Evolutionary conservation across 2,329 filamentous ascomycete genomes (phyloP), one percentile per base, ranked within the genome.

Genomic region (Fusarium cicatricum): DNA sequence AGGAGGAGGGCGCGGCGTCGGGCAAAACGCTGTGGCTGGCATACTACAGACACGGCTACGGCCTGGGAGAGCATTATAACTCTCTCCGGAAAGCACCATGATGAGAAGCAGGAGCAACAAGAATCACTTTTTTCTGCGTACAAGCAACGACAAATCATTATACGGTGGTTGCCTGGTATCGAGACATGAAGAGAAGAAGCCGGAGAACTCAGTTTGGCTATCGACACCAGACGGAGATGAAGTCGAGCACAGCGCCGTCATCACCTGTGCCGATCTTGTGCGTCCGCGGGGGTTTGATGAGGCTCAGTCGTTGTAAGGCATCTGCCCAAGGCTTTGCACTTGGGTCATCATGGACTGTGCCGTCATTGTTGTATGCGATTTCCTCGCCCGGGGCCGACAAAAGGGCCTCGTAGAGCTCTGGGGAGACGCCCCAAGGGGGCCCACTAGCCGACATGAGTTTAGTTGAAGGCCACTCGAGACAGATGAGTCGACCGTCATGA

Each of bases 31-130:
- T 96, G 44, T 98, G 95, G 94, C 74, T 99, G 74, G 94, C 92
- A 31, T 99, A 98, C 75, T 98, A 98, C 75, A 84, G 90, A 68
- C 92, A 97, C 78, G 91, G 91, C 42, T 98, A 96, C 74, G 94
- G 94, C 2, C 79, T 99, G 43, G 95, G 95, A 11, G 95, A 98
- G 78, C 95, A 99, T 77, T 99, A 99, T 77, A 99, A 99, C 73
- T 96, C 93, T 47, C 76, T 99, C 72, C 75, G 85, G 65, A 84
- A 80, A 69, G 70, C 69, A 63, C 62, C 66, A 64, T 68, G 58
- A 65, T 44, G 49, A 37, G 53, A 50, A 10, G n/a, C 21, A 29
- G 50, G 26, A 53, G 43, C 26, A 56, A 48, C 51, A n/a, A 48
- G 40, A 44, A 61, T 63, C 52, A 58, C 64, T 59, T 60, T 64